Evolutionary conservation across 2,329 filamentous ascomycete species (phyloP), one percentile per base, ranked within the genome.

Genomic region (Purpureocillium lavendulum): DNA sequence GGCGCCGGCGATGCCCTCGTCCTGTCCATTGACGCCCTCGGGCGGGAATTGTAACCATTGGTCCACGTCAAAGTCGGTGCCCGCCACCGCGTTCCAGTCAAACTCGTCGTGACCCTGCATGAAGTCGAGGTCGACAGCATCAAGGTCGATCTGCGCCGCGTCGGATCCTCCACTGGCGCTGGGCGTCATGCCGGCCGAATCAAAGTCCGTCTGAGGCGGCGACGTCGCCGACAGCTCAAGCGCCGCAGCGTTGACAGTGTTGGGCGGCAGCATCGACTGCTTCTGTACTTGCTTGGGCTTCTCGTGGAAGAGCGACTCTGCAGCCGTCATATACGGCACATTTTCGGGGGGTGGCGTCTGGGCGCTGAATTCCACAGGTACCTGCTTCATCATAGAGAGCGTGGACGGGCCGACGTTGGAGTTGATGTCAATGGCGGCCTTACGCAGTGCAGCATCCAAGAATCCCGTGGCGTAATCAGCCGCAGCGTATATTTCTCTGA

Each of bases 391-490:
- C 53, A 63, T 58, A 18, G 51, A 53, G 31, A 57, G 50, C n/a
- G 55, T 54, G 15, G 57, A 52, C 12, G 54, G 57, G 5, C 55
- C 52, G 13, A 57, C 50, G 35, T 54, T 60, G 34, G 61, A 57
- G 37, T 64, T 75, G 30, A 87, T 69, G 40, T 85, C 80, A 45
- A 92, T 88, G 41, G 85, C 80, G 8, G 87, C 87, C 65, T 94
- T 94, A 45, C 85, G 81, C 46, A 95, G 84, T 1, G 88, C 87
- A 1, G 88, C 87, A 57, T 94, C 87, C n/a, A 96, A 72, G 66
- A 96, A 96, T 3, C 86, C 86, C 1, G 86, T 90, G n/a, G 87
- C 88, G 53, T 92, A 95, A 60, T 96, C 89, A n/a, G 90, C 90
- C 0, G 89, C 88, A 1, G 88, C 82, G 54, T 97, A 96, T 24